Base-by-base conservation (phyloP, 805 yeast genomes). In the Diddensiella transvaalensis region DNA sequence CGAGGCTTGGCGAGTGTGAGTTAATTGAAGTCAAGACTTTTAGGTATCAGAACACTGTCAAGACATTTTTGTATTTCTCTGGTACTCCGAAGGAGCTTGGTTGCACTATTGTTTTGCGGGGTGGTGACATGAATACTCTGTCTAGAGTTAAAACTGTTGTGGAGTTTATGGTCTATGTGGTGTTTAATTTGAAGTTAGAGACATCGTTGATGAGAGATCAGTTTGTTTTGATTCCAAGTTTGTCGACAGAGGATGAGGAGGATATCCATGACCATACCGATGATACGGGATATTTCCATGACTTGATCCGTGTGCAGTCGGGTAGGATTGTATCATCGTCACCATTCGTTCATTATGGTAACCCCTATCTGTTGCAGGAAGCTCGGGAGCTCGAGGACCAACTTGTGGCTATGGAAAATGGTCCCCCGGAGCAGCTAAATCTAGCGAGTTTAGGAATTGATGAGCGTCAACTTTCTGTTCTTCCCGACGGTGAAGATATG, bases 61-160 rank as follows among this genome's bases (percentile, higher is more conserved):
- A 88, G 60, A 80, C 95, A 0, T 87, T 83, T 60, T 74, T 88
- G n/a, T 85, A 79, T 55, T 76, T 93, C 47, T 77, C 82, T 1
- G 98, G 96, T 0, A 82, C 90, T 54, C 81, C 82, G 32, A 72
- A 75, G 6, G 78, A 77, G 36, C 66, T 83, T 0, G 99, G 99
- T 0, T 83, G 90, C 33, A 89, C 98, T 0, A 77, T 91, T n/a
- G 71, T 87, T 11, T 64, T 93, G n/a, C 71, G 98, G 47, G 99
- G 98, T 1, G 84, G 80, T 1, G 76, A 77, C 55, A 79, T 75
- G 44, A 84, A 79, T 1, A 60, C 73, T 0, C 67, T 91, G 47
- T 72, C 79, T 45, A 79, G 79, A 45, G 75, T 90, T 19, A 93
- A 93, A 62, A 81, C 83, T 45, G 84, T 89, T 1, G 73, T 85